Evolutionary conservation across 2,329 filamentous ascomycete species (phyloP).

Genomic region (Microascus cirrosus): DNA sequence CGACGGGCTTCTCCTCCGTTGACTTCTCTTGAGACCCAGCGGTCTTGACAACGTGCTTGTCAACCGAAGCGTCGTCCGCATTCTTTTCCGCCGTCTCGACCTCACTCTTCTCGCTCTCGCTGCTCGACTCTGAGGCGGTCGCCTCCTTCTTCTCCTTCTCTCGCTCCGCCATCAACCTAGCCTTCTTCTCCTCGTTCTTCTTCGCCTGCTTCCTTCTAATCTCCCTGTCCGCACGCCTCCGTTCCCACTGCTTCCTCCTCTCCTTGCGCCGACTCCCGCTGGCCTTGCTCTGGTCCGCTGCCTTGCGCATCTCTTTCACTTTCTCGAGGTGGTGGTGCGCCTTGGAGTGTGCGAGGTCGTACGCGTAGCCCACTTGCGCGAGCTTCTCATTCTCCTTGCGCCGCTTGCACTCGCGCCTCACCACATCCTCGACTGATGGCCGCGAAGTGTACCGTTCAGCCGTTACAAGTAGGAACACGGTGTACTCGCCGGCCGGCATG

Average conservation of each 20-base stretch:
- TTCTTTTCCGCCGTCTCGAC: slow-evolving; percentile 15
- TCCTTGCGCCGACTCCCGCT: slow-evolving; percentile 32
- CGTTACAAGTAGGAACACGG: slow-evolving; percentile 43
- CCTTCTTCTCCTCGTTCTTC: slow-evolving; percentile 24
- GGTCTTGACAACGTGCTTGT: slow-evolving; percentile 17
- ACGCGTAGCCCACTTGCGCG: slow-evolving; percentile 44
- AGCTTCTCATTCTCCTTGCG: slow-evolving; percentile 43
- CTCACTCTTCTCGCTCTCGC: slow-evolving; percentile 15
- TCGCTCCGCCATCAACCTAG: slow-evolving; percentile 14
- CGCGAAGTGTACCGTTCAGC: slow-evolving; percentile 31
- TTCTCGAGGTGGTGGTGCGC: slow-evolving; percentile 39
- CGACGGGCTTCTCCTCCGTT: slow-evolving; percentile 9
- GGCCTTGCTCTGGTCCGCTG: slow-evolving; percentile 36
- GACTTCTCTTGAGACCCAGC: slow-evolving; percentile 13
- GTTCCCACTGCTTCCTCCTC: slow-evolving; percentile 37
- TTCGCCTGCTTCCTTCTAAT: slow-evolving; percentile 27
- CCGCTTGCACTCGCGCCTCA: slow-evolving; percentile 35
- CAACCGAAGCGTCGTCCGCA: slow-evolving; percentile 14
- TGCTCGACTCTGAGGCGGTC: slow-evolving; percentile 14
- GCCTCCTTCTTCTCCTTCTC: slow-evolving; percentile 13
- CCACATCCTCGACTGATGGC: slow-evolving; percentile 42
- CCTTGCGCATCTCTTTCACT: slow-evolving; percentile 35
- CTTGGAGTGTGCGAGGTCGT: slow-evolving; percentile 50
- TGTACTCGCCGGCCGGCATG: slow-evolving; percentile 44
- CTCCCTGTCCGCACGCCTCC: slow-evolving; percentile 29